Evolutionary conservation across 2,329 filamentous ascomycete genomes (phyloP).

Genomic region (Canariomyces notabilis): DNA sequence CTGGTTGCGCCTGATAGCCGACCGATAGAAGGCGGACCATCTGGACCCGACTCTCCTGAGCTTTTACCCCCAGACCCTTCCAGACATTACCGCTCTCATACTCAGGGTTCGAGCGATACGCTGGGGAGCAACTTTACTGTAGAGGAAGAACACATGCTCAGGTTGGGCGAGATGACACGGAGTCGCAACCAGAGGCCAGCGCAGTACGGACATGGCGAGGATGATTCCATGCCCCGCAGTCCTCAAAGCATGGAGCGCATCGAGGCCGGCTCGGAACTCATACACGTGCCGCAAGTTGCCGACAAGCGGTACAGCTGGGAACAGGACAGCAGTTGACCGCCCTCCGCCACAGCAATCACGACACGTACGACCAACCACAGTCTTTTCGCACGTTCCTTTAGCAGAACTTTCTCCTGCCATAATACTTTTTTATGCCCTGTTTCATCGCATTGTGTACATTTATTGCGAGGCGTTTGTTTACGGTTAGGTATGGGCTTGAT

Average conservation of each 20-base stretch:
- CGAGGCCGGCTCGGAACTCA: constrained; percentile 39
- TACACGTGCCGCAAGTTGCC: constrained; percentile 49
- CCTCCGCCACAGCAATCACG: neutral
- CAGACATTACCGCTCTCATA: constrained; percentile 15
- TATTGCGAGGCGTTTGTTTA: neutral
- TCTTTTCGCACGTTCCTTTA: neutral
- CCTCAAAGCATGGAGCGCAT: constrained; percentile 38
- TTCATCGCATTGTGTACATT: neutral
- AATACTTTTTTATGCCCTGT: neutral
- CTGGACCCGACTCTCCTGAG: constrained; percentile 17
- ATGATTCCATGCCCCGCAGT: constrained; percentile 20
- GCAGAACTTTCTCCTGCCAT: neutral
- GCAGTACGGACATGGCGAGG: constrained; percentile 3
- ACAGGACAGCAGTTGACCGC: constrained; percentile 24
- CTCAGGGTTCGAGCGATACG: constrained; percentile 37
- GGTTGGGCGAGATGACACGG: constrained; percentile 28
- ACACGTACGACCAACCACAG: neutral
- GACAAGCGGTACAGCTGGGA: constrained; percentile 50
- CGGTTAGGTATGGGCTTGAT: neutral
- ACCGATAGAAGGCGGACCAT: constrained; percentile 1
- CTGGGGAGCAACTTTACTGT: constrained; percentile 55
- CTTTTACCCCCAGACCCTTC: constrained; percentile 7
- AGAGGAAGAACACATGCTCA: constrained; percentile 40
- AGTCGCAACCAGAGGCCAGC: constrained; percentile 18
- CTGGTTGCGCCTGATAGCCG: constrained; percentile 27